Evolutionary conservation across 2,329 filamentous ascomycete species (phyloP), one percentile per base, ranked within the genome.

Genomic region (Diaporthe batatas): DNA sequence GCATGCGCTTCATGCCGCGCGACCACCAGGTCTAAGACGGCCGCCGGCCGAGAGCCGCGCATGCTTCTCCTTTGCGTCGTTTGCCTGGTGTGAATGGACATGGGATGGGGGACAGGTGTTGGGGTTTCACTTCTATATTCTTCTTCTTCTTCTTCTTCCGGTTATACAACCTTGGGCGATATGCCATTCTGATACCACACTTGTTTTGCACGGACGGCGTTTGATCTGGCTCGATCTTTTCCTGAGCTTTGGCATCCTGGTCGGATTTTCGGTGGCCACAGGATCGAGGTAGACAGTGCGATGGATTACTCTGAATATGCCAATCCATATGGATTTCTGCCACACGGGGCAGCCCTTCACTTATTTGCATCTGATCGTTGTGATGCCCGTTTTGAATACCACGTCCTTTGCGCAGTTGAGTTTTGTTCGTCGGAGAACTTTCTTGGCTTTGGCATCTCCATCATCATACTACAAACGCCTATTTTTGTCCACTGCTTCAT

Each of bases 171-270:
- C 32, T 51, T 51, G 42, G 68, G 68, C 44, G 6, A 39, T 3
- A 53, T 67, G 62, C 62, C 62, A 67, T 67, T 67, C 59, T 70
- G 68, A 70, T 70, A 70, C 68, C 68, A 70, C 54, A 70, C 54
- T 59, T 47, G 23, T 51, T 58, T 59, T 59, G 68, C 29, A 70
- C n/a, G 54, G 54, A 47, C 47, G 54, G 67, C 54, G 44, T 70
- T 70, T 36, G 3, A 53, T 53, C 18, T 23, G 47, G 62, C 14
- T 53, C 62, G 12, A 57, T 18, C 14, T 53, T 39, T 18, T 21
- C 44, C 59, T 21, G 21, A 25, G 44, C 32, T 67, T 29, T 32
- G 6, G 16, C 51, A 11, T 21, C 4, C 14, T 44, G 42, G 39
- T 39, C 8, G 42, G 23, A n/a, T 18, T 21, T 18, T 47, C 23